phyloP scores from a whole-genome alignment of 208 protist genomes.

The Wallacemonas sp. region DNA sequence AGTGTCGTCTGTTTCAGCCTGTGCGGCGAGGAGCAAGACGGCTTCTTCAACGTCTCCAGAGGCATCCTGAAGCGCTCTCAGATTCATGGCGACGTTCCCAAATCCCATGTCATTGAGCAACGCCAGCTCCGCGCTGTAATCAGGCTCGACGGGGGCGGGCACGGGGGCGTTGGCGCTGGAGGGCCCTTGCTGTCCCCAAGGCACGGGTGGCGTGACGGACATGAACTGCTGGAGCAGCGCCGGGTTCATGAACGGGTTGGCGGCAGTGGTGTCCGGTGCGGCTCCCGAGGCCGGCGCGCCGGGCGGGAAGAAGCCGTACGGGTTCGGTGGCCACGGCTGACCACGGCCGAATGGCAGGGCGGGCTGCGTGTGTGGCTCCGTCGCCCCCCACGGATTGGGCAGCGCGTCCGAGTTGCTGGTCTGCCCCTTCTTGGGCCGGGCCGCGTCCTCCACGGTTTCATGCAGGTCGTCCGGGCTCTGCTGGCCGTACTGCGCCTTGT shows the following conservation, averaged over 20 bases:
- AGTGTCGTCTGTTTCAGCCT: slow-evolving; percentile 8
- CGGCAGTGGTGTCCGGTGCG: not conserved
- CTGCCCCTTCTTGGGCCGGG: not conserved
- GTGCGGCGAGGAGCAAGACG: slow-evolving; percentile 70
- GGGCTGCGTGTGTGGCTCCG: not conserved
- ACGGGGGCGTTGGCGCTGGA: not conserved
- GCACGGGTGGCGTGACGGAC: not conserved
- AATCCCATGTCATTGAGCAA: slow-evolving; percentile 81
- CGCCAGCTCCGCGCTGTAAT: slow-evolving; percentile 29
- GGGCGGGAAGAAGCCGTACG: not conserved
- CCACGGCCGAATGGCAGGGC: not conserved
- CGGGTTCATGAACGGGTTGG: slow-evolving; percentile 2
- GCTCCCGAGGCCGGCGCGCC: not conserved
- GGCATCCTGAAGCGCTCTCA: slow-evolving; percentile 44
- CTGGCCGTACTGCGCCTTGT: slow-evolving; percentile 47
- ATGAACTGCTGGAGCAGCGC: slow-evolving; percentile 4
- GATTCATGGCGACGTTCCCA: slow-evolving; percentile 53
- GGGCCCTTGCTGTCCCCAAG: not conserved
- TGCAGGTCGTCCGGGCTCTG: slow-evolving; percentile 52
- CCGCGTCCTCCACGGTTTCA: slow-evolving; percentile 44
- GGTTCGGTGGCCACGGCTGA: not conserved
- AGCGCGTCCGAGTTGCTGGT: slow-evolving; percentile 55
- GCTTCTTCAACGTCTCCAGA: slow-evolving; percentile 75
- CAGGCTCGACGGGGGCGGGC: not conserved
- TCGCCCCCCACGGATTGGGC: slow-evolving; percentile 52